These are phyloP conservation scores for Amanita rubescens DNA, from an alignment of 768 basidiomycete genomes.

Conservation along the genomic window DNA sequence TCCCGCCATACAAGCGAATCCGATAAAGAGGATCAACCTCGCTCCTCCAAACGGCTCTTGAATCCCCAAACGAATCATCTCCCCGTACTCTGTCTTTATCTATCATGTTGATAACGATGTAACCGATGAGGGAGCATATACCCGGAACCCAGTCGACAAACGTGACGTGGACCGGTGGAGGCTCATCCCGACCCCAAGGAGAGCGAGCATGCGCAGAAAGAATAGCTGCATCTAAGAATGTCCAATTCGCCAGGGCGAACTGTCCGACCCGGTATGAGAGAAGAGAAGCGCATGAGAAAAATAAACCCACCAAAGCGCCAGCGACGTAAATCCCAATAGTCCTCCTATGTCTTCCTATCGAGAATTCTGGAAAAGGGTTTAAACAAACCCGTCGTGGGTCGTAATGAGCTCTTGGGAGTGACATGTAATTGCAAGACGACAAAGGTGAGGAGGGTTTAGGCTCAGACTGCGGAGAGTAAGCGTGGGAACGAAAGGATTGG, in stretches of 20 bases:
- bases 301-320: conserved; percentile 74
- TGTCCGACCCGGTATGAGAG: neutral
- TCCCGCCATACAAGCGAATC: conserved; percentile 96
- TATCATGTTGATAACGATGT: conserved; percentile 87
- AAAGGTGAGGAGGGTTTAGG: neutral
- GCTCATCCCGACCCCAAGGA: conserved; percentile 63
- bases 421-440: too few relatives aligned
- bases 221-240: conserved; percentile 89
- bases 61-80: conserved; percentile 74
- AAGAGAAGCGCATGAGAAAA: conserved; percentile 20
- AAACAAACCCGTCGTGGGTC: conserved; percentile 86
- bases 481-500: conserved; percentile 20
- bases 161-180: conserved; percentile 62
- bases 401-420: conserved; percentile 64
- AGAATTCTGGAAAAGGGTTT: conserved; percentile 76
- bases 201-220: conserved; percentile 81
- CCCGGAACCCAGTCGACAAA: conserved; percentile 99
- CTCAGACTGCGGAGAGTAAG: conserved; percentile 3
- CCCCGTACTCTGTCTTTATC: conserved; percentile 87
- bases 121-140: conserved; percentile 86
- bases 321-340: conserved; percentile 86
- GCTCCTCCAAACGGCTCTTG: conserved; percentile 89
- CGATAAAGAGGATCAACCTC: conserved; percentile 84
- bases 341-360: conserved; percentile 69
- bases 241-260: conserved; percentile 96